These are phyloP conservation scores for Iodosphaeria phyllophila DNA, from an alignment of 2,329 filamentous ascomycete species.

Conservation along the genomic window DNA sequence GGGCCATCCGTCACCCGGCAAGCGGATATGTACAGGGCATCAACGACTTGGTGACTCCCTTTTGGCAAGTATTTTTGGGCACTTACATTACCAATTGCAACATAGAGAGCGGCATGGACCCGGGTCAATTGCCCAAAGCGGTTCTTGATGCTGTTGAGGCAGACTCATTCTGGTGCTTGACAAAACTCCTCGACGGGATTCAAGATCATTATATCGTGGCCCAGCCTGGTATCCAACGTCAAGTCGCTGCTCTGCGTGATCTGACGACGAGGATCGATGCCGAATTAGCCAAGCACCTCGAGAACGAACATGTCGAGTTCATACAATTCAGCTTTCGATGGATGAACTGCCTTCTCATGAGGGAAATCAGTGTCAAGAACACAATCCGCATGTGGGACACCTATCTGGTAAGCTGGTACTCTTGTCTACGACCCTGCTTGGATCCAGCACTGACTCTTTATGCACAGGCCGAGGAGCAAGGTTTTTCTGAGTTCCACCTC, in stretches of 20 bases:
- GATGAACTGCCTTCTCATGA: conserved; percentile 99
- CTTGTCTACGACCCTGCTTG: neutral
- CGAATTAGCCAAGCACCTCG: conserved; percentile 69
- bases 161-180: conserved; percentile 96
- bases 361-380: conserved; percentile 89
- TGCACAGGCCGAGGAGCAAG: conserved; percentile 80
- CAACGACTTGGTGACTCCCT: conserved; percentile 92
- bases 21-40: conserved; percentile 98
- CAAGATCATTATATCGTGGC: conserved; percentile 98
- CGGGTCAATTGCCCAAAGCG: conserved; percentile 73
- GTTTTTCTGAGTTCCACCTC: conserved; percentile 94
- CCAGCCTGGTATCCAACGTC: conserved; percentile 88
- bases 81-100: conserved; percentile 89
- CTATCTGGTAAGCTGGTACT: conserved; percentile 54
- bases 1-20: conserved; percentile 93
- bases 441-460: conserved; percentile 3
- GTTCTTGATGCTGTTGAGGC: conserved; percentile 95
- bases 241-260: conserved; percentile 76
- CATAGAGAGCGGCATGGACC: conserved; percentile 90
- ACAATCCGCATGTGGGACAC: conserved; percentile 99
- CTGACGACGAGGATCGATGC: conserved; percentile 80
- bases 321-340: conserved; percentile 98
- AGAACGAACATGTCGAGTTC: conserved; percentile 85
- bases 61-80: conserved; percentile 93
- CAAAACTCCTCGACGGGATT: conserved; percentile 94